Evolutionary conservation across 2,329 filamentous ascomycete genomes (phyloP).

Genomic region (Colletotrichum lupini): DNA sequence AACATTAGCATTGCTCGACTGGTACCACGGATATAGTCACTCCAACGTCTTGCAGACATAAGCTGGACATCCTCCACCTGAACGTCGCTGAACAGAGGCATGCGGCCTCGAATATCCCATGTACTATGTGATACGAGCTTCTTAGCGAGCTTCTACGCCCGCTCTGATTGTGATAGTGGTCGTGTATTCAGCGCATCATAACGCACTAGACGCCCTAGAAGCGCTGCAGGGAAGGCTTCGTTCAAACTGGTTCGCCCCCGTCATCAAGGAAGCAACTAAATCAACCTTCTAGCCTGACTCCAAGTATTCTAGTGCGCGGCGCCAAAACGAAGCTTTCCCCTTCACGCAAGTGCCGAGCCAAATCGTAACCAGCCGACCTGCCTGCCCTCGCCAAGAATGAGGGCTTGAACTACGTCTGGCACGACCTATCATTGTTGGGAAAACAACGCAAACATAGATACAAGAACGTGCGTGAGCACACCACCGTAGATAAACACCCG

Average conservation of each 20-base stretch:
- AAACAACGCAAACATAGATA: background rate
- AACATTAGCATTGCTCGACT: background rate
- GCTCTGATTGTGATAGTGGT: background rate
- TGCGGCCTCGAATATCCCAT: background rate
- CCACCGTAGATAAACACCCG: background rate
- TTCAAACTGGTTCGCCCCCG: background rate
- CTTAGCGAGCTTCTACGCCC: background rate
- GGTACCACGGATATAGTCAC: background rate
- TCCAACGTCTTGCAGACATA: background rate
- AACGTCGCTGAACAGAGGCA: background rate
- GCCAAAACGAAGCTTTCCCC: slow-evolving; percentile 21
- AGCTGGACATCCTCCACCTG: too few relatives aligned
- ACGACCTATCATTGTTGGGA: background rate
- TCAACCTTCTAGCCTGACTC: background rate
- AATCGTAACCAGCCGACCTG: background rate
- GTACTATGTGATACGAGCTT: background rate
- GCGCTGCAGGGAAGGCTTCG: background rate
- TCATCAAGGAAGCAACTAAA: background rate
- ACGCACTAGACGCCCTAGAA: background rate
- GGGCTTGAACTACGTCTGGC: slow-evolving; percentile 12
- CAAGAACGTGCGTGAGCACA: background rate
- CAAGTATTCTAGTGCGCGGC: slow-evolving; percentile 27
- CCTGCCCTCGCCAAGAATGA: slow-evolving; percentile 16
- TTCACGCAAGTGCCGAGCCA: slow-evolving; percentile 20
- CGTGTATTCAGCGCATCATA: background rate